Base-by-base conservation (phyloP, 2,329 filamentous ascomycete genomes). In the Coniochaeta hoffmannii region DNA sequence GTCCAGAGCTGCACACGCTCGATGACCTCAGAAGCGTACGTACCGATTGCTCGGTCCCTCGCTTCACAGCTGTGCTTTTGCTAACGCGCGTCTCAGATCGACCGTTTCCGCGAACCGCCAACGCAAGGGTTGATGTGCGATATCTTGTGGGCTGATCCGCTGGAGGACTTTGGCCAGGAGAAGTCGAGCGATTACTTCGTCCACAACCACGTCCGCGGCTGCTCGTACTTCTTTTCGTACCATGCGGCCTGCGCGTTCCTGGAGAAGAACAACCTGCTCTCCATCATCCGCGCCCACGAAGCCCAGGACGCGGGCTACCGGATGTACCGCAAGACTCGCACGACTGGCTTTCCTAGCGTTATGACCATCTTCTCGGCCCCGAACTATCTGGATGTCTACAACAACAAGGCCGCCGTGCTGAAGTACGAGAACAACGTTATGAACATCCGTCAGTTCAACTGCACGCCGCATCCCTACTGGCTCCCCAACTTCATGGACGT, bases 351-450 rank as follows among this genome's bases (percentile, higher is more conserved):
- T 76, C 94, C 94, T 22, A 97, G 92, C 75, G 94, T 99, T 60
- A 99, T 99, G 94, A 99, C 94, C 63, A 99, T 99, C 66, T 99
- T 99, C 80, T 97, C 93, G 46, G 94, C 94, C 1, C 94, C 94
- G 35, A 99, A 99, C 74, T 99, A 99, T 70, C 85, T 99, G 60
- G 94, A 99, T 67, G 92, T 99, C 35, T 99, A 99, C 76, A 99
- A 99, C 84, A 99, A 99, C 81, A 99, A 99, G 79, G 94, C 94
- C 1, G 94, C 94, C 0, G 94, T 99, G 38, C 79, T 99, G 66
- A 99, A 99, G 76, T 99, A 99, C 71, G 94, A 99, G 76, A 99
- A 99, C 75, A 99, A 99, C 68, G 94, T 99, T 59, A 99, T 99
- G 94, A 99, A 99, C 78, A 99, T 99, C 69, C 85, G 94, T 57